Conservation (phyloP, 2,329 filamentous ascomycete genomes). For the Hypocreales sp. region DNA sequence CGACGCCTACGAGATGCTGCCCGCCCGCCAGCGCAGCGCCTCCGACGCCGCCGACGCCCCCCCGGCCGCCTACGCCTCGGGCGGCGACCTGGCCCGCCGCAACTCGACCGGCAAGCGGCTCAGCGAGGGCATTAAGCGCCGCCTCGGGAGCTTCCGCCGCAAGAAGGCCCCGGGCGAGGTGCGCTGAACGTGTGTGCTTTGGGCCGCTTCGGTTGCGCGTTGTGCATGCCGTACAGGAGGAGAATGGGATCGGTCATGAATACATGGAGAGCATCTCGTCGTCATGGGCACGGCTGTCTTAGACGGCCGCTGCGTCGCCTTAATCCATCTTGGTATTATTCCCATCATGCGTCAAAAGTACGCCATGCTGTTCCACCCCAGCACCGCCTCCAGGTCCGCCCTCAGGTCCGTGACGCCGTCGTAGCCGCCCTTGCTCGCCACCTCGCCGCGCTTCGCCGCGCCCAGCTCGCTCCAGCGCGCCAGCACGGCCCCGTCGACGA, state of each 20-base stretch:
- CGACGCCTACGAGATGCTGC: constrained; percentile 34
- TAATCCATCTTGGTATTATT: too few species aligned
- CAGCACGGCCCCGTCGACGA: constrained; percentile 68
- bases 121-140: constrained; percentile 34
- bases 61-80: constrained; percentile 7
- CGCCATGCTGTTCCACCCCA: constrained; percentile 48
- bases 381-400: constrained; percentile 48
- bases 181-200: too few species aligned
- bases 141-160: constrained; percentile 35
- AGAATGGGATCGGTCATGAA: too few species aligned
- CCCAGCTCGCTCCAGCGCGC: constrained; percentile 62
- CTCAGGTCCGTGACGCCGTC: constrained; percentile 49
- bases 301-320: too few species aligned
- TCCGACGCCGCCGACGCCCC: constrained; percentile 20
- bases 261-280: too few species aligned
- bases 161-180: too few species aligned
- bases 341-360: too few species aligned
- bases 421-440: constrained; percentile 58
- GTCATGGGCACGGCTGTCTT: too few species aligned
- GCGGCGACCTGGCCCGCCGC: constrained; percentile 17
- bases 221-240: too few species aligned
- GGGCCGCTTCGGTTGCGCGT: too few species aligned
- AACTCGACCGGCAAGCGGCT: constrained; percentile 28
- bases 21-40: constrained; percentile 26
- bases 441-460: constrained; percentile 54